Evolutionary conservation across 1,284 basidiomycete genomes (phyloP).

Genomic region (Dichomitus squalens): DNA sequence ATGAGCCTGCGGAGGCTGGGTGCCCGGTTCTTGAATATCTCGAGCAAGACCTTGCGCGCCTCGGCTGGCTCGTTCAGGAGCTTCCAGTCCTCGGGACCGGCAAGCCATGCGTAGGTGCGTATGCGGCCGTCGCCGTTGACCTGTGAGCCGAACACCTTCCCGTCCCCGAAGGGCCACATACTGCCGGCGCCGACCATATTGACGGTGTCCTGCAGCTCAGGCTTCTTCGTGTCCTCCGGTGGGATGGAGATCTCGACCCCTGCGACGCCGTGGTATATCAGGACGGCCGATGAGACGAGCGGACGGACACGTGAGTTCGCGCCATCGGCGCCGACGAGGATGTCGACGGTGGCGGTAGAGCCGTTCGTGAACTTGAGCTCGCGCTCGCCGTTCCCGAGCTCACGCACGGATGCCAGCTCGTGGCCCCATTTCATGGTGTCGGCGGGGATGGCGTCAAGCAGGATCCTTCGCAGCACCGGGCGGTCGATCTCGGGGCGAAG

Average conservation of each 20-base stretch:
- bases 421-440: conserved; percentile 14
- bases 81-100: neutral
- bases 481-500: conserved; percentile 20
- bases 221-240: neutral
- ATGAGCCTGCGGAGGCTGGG: conserved; percentile 14
- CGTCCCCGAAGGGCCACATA: neutral
- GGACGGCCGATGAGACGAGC: conserved; percentile 20
- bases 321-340: conserved; percentile 51
- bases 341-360: neutral
- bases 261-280: conserved; percentile 7
- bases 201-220: conserved; percentile 5
- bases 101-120: conserved; percentile 14
- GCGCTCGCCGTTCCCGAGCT: conserved; percentile 6
- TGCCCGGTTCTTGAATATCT: conserved; percentile 11
- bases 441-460: conserved; percentile 14
- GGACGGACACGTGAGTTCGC: conserved; percentile 44
- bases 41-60: conserved; percentile 7
- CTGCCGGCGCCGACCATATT: conserved; percentile 9
- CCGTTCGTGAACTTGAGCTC: conserved; percentile 17
- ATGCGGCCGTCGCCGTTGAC: conserved; percentile 10
- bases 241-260: conserved; percentile 11
- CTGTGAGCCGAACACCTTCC: neutral
- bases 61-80: conserved; percentile 5
- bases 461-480: conserved; percentile 11
- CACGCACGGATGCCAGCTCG: neutral